Percentiles rank a stretch among this genome's conserved stretches.
These are phyloP conservation scores for Epichloe baconii DNA, from an alignment of 2,329 filamentous ascomycete species.

Conservation along the genomic window DNA sequence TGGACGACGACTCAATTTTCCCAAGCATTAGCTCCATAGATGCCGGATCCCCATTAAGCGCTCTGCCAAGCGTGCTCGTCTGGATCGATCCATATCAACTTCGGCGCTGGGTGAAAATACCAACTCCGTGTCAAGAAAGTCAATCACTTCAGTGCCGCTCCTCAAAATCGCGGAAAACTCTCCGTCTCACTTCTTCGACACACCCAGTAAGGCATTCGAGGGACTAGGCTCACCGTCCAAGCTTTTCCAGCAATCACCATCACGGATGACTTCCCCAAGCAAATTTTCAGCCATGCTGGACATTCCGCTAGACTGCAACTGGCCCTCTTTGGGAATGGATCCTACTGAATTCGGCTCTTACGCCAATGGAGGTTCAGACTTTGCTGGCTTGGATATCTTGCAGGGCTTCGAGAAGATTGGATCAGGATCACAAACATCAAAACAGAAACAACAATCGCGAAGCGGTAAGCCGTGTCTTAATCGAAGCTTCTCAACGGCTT, in stretches of 20 bases:
- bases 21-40: constrained; percentile 33
- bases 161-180: constrained; percentile 34
- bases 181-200: constrained; percentile 31
- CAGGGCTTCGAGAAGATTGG: constrained; percentile 69
- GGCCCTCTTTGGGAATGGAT: constrained; percentile 22
- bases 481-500: constrained; percentile 20
- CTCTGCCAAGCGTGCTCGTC: constrained; percentile 42
- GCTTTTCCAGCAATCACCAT: constrained; percentile 25
- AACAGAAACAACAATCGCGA: constrained; percentile 15
- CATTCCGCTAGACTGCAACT: constrained; percentile 25
- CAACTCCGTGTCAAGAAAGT: constrained; percentile 37
- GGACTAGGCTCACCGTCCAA: constrained; percentile 44
- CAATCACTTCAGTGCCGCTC: constrained; percentile 35
- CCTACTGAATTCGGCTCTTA: constrained; percentile 27
- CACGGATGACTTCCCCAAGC: constrained; percentile 33
- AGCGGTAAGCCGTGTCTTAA: constrained; percentile 16
- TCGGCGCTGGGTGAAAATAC: constrained; percentile 50
- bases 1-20: constrained; percentile 19
- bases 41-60: constrained; percentile 53
- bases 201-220: constrained; percentile 45
- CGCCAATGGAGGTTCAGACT: constrained; percentile 40
- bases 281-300: constrained; percentile 28
- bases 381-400: constrained; percentile 54
- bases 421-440: constrained; percentile 23
- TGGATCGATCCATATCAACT: constrained; percentile 51